Conservation (phyloP, 2,329 filamentous ascomycete genomes). For the Fusarium beomiforme region DNA sequence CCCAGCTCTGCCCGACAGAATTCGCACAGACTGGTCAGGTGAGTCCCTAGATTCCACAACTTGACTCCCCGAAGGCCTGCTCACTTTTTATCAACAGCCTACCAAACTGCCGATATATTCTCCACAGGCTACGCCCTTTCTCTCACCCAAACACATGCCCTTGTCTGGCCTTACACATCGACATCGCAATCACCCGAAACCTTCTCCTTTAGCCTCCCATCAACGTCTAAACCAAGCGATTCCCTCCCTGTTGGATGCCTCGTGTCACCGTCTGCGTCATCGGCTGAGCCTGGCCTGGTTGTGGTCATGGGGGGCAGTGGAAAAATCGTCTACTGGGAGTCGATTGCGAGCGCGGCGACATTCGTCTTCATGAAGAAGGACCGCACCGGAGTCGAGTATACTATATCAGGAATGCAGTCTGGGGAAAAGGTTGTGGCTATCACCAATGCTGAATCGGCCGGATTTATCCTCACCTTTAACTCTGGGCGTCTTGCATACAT, state of each 20-base stretch:
- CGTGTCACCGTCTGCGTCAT: slow-evolving; percentile 79
- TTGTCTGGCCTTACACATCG: slow-evolving; percentile 90
- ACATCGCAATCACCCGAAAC: slow-evolving; percentile 76
- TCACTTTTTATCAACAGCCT: slow-evolving; percentile 55
- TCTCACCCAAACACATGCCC: slow-evolving; percentile 82
- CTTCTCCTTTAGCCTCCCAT: slow-evolving; percentile 82
- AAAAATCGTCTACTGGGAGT: slow-evolving; percentile 94
- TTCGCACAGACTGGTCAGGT: slow-evolving; percentile 75
- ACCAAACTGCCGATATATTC: slow-evolving; percentile 73
- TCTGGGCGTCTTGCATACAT: slow-evolving; percentile 88
- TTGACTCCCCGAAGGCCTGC: slow-evolving; percentile 1
- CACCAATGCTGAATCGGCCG: slow-evolving; percentile 83
- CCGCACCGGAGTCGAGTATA: slow-evolving; percentile 80
- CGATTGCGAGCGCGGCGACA: slow-evolving; percentile 87
- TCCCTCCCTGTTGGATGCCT: slow-evolving; percentile 85
- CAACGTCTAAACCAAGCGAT: slow-evolving; percentile 73
- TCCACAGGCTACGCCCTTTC: slow-evolving; percentile 79
- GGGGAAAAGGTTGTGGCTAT: slow-evolving; percentile 83
- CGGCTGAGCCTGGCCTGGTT: slow-evolving; percentile 85
- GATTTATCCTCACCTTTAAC: slow-evolving; percentile 86
- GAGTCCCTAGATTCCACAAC: slow-evolving; percentile 48
- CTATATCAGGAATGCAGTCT: slow-evolving; percentile 77
- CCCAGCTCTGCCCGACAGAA: slow-evolving; percentile 80
- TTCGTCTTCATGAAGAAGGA: slow-evolving; percentile 85
- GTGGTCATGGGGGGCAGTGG: slow-evolving; percentile 86